These are phyloP conservation scores for Penicillium janthinellum DNA, from an alignment of 2,329 filamentous ascomycete genomes.

Conservation along the genomic window DNA sequence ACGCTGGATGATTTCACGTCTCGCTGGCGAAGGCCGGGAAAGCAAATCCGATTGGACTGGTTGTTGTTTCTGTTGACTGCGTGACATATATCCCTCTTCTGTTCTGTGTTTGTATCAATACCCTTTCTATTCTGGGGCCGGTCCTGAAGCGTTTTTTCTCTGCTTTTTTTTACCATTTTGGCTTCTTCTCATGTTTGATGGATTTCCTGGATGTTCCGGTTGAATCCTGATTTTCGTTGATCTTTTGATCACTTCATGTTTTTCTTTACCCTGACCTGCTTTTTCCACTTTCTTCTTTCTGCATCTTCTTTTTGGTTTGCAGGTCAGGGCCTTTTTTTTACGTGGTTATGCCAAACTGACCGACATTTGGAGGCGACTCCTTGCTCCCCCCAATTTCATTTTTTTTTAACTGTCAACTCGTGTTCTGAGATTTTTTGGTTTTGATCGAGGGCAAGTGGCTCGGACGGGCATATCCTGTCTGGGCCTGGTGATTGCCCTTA, in stretches of 20 bases:
- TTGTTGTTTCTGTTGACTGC: constrained; percentile 25
- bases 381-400: constrained; percentile 12
- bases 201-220: constrained; percentile 23
- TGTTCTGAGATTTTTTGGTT: constrained; percentile 40
- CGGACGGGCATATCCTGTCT: background rate
- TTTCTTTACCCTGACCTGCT: constrained; percentile 36
- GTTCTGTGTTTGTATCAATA: constrained; percentile 31
- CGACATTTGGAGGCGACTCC: constrained; percentile 38
- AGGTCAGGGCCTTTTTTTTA: constrained; percentile 33
- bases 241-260: constrained; percentile 17
- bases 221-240: constrained; percentile 12
- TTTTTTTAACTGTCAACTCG: constrained; percentile 26
- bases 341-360: constrained; percentile 45
- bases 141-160: constrained; percentile 37
- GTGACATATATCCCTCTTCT: constrained; percentile 30
- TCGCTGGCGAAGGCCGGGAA: constrained; percentile 27
- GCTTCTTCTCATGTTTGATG: constrained; percentile 13
- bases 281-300: background rate
- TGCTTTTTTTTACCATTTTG: constrained; percentile 4
- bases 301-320: constrained; percentile 19
- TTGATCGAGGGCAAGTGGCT: constrained; percentile 40
- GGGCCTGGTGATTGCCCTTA: constrained; percentile 2
- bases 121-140: constrained; percentile 40
- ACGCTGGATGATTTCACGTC: constrained; percentile 16
- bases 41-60: constrained; percentile 23